These are phyloP conservation scores for Tolypocladium inflatum DNA, from an alignment of 2,329 filamentous ascomycete genomes.

Conservation along the genomic window DNA sequence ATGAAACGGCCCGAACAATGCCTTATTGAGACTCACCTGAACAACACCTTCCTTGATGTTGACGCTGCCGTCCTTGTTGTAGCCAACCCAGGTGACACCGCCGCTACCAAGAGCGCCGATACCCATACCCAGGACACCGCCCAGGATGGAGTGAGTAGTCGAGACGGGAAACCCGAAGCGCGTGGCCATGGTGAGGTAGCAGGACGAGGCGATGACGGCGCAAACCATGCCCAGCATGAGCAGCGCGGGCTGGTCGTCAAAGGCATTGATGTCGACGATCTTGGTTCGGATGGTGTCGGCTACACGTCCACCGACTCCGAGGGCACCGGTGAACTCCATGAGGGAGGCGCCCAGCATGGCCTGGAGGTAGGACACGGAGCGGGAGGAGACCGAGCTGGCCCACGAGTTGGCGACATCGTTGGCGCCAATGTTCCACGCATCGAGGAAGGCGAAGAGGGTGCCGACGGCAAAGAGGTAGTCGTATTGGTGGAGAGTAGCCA, in stretches of 20 bases:
- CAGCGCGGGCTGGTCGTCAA: constrained; percentile 35
- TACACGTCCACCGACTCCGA: constrained; percentile 51
- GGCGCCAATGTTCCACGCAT: constrained; percentile 51
- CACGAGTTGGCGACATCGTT: constrained; percentile 70
- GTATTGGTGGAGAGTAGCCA: constrained; percentile 33
- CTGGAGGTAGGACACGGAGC: constrained; percentile 52
- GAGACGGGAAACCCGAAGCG: constrained; percentile 47
- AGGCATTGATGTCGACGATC: constrained; percentile 40
- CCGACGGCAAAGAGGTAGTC: constrained; percentile 56
- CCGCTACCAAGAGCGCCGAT: constrained; percentile 41
- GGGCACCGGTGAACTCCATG: constrained; percentile 53
- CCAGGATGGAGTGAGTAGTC: constrained; percentile 52
- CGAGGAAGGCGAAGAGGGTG: constrained; percentile 55
- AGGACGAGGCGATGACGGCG: constrained; percentile 41
- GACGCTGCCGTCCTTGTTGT: constrained; percentile 25
- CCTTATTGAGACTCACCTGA: constrained; percentile 20
- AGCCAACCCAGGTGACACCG: constrained; percentile 44
- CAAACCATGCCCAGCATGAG: constrained; percentile 52
- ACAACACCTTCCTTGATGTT: constrained; percentile 39
- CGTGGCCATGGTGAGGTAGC: constrained; percentile 49
- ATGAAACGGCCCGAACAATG: background rate
- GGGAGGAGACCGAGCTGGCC: constrained; percentile 64
- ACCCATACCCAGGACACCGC: constrained; percentile 50
- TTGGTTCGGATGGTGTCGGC: constrained; percentile 53
- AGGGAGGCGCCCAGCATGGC: constrained; percentile 48